phyloP scores from a whole-genome alignment of 495 filamentous ascomycete genomes.

The Tetracladium setigerum region DNA sequence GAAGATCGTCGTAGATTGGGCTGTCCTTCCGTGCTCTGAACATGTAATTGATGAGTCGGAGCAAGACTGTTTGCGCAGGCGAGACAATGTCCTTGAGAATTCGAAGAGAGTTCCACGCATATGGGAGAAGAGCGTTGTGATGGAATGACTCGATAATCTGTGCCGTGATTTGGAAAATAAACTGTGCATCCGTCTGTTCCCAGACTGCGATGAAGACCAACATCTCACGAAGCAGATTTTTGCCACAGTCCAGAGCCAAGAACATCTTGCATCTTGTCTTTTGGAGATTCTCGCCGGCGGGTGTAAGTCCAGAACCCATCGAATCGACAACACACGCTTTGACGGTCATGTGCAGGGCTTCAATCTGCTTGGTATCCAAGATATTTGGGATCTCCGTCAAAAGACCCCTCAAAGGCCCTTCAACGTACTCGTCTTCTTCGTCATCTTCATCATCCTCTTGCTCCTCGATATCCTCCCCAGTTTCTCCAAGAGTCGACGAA shows the following conservation, averaged over 20 bases:
- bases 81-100: slow-evolving; percentile 94
- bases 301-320: slow-evolving; percentile 43
- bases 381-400: slow-evolving; percentile 92
- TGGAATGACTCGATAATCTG: slow-evolving; percentile 92
- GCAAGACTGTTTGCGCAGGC: slow-evolving; percentile 84
- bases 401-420: slow-evolving; percentile 77
- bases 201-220: slow-evolving; percentile 94
- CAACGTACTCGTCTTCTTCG: slow-evolving; percentile 73
- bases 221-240: slow-evolving; percentile 80
- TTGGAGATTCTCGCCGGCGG: slow-evolving; percentile 66
- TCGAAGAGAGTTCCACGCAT: slow-evolving; percentile 80
- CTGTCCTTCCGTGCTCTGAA: slow-evolving; percentile 63
- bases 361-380: slow-evolving; percentile 85
- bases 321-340: slow-evolving; percentile 80
- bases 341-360: slow-evolving; percentile 89
- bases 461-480: slow-evolving; percentile 41
- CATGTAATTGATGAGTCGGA: slow-evolving; percentile 82
- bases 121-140: slow-evolving; percentile 78
- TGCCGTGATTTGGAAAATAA: slow-evolving; percentile 92
- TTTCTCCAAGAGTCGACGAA: slow-evolving; percentile 36
- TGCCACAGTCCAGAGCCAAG: slow-evolving; percentile 75
- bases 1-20: slow-evolving; percentile 41
- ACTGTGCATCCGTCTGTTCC: slow-evolving; percentile 84
- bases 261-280: slow-evolving; percentile 81
- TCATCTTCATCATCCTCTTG: slow-evolving; percentile 72